Evolutionary conservation across 495 filamentous ascomycete species (phyloP).

Genomic region (Penicillium salamii): DNA sequence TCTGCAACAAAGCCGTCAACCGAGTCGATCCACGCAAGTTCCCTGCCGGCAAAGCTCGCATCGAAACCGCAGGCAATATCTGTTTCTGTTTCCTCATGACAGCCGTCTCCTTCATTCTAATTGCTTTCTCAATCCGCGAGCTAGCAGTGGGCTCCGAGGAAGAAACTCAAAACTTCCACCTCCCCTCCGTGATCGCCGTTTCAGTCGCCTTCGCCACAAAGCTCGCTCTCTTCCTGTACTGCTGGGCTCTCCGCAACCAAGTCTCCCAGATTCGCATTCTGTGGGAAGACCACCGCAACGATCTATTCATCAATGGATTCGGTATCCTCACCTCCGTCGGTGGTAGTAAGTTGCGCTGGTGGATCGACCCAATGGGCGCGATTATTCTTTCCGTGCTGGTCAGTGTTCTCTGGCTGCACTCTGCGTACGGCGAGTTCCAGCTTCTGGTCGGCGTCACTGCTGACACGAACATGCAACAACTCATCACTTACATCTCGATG

Average conservation of each 20-base stretch:
- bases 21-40: conserved; percentile 87
- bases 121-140: conserved; percentile 78
- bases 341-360: conserved; percentile 85
- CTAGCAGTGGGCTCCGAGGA: conserved; percentile 46
- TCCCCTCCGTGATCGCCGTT: conserved; percentile 88
- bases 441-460: conserved; percentile 87
- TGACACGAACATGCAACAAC: conserved; percentile 78
- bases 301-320: conserved; percentile 85
- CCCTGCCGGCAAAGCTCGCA: conserved; percentile 88
- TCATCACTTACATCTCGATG: conserved; percentile 94
- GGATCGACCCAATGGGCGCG: conserved; percentile 92
- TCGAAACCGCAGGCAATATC: conserved; percentile 96
- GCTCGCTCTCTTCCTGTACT: conserved; percentile 81
- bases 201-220: conserved; percentile 81
- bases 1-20: conserved; percentile 84
- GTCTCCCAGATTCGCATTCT: conserved; percentile 91
- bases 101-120: conserved; percentile 83
- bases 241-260: conserved; percentile 82
- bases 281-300: conserved; percentile 89
- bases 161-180: conserved; percentile 62
- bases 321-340: conserved; percentile 87
- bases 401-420: conserved; percentile 73
- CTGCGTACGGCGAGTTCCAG: conserved; percentile 86
- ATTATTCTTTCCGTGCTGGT: conserved; percentile 78
- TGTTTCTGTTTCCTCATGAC: conserved; percentile 97